Evolutionary conservation across 2,329 filamentous ascomycete species (phyloP).

Genomic region (Exophiala sideris): DNA sequence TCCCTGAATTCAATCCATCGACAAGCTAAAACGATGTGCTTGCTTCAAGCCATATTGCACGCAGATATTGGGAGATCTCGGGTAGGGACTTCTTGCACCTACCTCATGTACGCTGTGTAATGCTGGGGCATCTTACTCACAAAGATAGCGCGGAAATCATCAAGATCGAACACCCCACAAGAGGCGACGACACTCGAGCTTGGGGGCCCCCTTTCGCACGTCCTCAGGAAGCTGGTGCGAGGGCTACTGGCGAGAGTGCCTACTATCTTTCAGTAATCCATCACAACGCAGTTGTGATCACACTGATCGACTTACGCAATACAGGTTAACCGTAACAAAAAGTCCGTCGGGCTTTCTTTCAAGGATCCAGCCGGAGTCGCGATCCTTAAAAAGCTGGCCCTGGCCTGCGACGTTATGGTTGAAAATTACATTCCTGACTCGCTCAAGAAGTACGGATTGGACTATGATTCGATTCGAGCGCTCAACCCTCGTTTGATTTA

Average conservation of each 20-base stretch:
- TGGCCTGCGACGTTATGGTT: slow-evolving; percentile 85
- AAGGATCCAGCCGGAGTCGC: slow-evolving; percentile 78
- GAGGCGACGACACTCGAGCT: slow-evolving; percentile 89
- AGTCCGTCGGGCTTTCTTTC: slow-evolving; percentile 87
- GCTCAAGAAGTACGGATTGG: slow-evolving; percentile 84
- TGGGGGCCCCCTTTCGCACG: slow-evolving; percentile 94
- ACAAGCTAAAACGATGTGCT: no score
- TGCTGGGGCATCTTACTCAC: no score
- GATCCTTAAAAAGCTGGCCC: slow-evolving; percentile 79
- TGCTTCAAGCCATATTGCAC: no score
- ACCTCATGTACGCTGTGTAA: no score
- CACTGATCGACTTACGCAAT: slow-evolving; percentile 43
- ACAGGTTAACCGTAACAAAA: slow-evolving; percentile 87
- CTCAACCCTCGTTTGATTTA: slow-evolving; percentile 87
- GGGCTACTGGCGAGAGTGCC: slow-evolving; percentile 75
- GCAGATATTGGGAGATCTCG: no score
- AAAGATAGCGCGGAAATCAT: slow-evolving; percentile 79
- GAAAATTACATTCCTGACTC: slow-evolving; percentile 86
- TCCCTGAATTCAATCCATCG: no score
- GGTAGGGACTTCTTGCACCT: no score
- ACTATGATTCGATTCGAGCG: slow-evolving; percentile 73
- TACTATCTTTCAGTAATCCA: slow-evolving; percentile 79
- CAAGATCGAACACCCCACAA: slow-evolving; percentile 89
- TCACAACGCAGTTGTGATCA: not conserved
- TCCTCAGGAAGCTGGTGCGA: slow-evolving; percentile 57